A percentile compares a stretch with the other conserved stretches of the same genome.
Evolutionary conservation across 495 filamentous ascomycete genomes (phyloP).

Genomic region (Parathielavia hyrcaniae): DNA sequence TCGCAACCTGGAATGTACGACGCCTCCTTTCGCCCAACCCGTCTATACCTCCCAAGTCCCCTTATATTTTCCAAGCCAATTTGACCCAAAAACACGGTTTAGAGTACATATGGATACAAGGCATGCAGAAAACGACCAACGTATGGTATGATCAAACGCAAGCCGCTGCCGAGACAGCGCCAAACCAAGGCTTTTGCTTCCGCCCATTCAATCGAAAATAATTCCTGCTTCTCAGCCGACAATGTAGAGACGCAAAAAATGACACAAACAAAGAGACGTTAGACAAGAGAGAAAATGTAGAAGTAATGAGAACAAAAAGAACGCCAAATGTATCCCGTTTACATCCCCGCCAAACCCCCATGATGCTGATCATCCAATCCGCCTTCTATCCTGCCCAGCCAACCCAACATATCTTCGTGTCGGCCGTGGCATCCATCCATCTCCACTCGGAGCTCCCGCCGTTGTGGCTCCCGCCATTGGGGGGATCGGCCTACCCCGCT

Average conservation of each 20-base stretch:
- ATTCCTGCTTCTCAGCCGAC: not conserved
- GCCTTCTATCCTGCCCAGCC: constrained; percentile 2
- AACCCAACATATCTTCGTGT: not conserved
- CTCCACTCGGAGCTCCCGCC: not conserved
- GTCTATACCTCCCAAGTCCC: constrained; percentile 3
- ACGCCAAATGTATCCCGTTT: constrained; percentile 8
- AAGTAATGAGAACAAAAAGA: not conserved
- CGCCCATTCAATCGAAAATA: not conserved
- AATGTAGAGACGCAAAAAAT: not conserved
- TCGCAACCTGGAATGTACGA: constrained; percentile 1
- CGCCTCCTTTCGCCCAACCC: not conserved
- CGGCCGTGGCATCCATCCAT: not conserved
- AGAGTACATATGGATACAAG: constrained; percentile 11
- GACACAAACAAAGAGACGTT: not conserved
- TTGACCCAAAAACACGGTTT: not conserved
- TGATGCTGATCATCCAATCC: constrained; percentile 1
- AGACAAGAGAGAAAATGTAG: constrained; percentile 7
- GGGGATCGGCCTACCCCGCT: not conserved
- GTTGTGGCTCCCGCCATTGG: not conserved
- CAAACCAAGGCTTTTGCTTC: not conserved
- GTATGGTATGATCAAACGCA: not conserved
- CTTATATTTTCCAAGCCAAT: not conserved
- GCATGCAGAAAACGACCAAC: constrained; percentile 5
- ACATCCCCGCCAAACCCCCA: not conserved
- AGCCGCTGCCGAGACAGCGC: not conserved